Percentiles rank a stretch among this genome's conserved stretches.
Conservation (phyloP, 2,329 filamentous ascomycete genomes). For the Aspergillus quadrilineatus region DNA sequence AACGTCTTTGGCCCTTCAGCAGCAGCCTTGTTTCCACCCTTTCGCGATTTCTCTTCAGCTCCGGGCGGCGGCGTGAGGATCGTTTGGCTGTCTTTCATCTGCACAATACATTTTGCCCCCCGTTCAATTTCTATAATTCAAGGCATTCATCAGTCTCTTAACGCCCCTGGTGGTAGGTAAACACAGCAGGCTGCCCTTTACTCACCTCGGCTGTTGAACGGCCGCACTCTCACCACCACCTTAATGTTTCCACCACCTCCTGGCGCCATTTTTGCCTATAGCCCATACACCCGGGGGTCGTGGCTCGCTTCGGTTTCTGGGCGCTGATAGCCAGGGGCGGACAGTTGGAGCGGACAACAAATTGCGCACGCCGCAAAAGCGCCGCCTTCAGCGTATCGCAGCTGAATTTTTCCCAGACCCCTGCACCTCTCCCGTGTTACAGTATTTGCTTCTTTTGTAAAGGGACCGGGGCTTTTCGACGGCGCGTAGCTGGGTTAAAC, state of each 20-base stretch:
- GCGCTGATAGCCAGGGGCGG: constrained; percentile 13
- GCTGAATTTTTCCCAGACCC: not conserved
- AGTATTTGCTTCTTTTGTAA: not conserved
- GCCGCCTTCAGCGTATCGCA: constrained; percentile 26
- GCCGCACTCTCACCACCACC: constrained; percentile 94
- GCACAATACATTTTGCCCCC: constrained; percentile 91
- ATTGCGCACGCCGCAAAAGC: constrained; percentile 36
- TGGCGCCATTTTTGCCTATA: constrained; percentile 57
- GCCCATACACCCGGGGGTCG: constrained; percentile 36
- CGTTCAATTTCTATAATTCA: constrained; percentile 73
- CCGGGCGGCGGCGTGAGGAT: constrained; percentile 73
- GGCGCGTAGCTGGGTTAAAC: constrained; percentile 29
- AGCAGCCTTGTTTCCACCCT: constrained; percentile 58
- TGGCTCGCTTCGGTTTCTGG: constrained; percentile 17
- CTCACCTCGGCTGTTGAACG: constrained; percentile 91
- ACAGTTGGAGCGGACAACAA: constrained; percentile 20
- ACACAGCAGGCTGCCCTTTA: constrained; percentile 6
- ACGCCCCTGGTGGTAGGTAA: not conserved
- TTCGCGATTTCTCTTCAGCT: constrained; percentile 53
- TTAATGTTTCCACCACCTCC: constrained; percentile 95
- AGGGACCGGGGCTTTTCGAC: constrained; percentile 17
- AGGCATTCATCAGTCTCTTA: constrained; percentile 11
- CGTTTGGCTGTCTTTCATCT: constrained; percentile 93
- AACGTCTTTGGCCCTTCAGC: constrained; percentile 77
- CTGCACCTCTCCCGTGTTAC: not conserved